phyloP scores from a whole-genome alignment of 176 grass and related monocot genomes.

The Pontederia crassipes region DNA sequence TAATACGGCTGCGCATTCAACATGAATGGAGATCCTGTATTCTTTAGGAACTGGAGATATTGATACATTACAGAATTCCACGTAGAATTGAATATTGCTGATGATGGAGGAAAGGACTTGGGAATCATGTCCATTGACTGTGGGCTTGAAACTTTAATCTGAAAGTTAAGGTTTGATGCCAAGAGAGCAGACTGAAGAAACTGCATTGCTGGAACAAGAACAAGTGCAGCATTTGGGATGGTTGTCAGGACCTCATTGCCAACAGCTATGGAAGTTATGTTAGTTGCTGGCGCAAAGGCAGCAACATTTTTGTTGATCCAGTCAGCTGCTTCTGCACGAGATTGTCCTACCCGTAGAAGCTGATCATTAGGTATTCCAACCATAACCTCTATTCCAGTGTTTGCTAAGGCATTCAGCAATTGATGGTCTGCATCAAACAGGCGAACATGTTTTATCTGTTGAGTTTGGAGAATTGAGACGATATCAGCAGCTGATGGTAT shows the following conservation, averaged over 20 bases:
- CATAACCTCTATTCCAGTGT: constrained; percentile 87
- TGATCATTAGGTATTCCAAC: constrained; percentile 81
- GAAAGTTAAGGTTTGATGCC: constrained; percentile 80
- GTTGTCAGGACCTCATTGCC: constrained; percentile 73
- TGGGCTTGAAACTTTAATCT: constrained; percentile 78
- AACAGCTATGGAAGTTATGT: constrained; percentile 89
- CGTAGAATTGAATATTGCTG: constrained; percentile 83
- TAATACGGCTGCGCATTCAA: constrained; percentile 94
- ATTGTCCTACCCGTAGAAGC: constrained; percentile 70
- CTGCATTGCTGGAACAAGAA: constrained; percentile 73
- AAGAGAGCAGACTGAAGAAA: constrained; percentile 85
- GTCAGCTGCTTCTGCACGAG: constrained; percentile 62
- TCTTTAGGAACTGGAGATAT: constrained; percentile 82
- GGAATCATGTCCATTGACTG: constrained; percentile 70
- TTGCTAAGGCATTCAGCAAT: constrained; percentile 66
- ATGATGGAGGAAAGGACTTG: constrained; percentile 76
- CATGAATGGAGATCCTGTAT: constrained; percentile 74
- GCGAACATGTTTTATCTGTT: constrained; percentile 72
- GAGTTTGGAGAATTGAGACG: constrained; percentile 71
- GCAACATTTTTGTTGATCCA: constrained; percentile 93
- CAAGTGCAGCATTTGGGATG: constrained; percentile 75
- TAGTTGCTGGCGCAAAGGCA: constrained; percentile 64
- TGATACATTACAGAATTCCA: constrained; percentile 71
- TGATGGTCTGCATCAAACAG: constrained; percentile 73
- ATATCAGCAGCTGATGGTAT: constrained; percentile 49